Percentiles rank a stretch among this genome's conserved stretches.
Evolutionary conservation across 345 rosid genomes (phyloP).

Genomic region (Sisymbrium altissimum): DNA sequence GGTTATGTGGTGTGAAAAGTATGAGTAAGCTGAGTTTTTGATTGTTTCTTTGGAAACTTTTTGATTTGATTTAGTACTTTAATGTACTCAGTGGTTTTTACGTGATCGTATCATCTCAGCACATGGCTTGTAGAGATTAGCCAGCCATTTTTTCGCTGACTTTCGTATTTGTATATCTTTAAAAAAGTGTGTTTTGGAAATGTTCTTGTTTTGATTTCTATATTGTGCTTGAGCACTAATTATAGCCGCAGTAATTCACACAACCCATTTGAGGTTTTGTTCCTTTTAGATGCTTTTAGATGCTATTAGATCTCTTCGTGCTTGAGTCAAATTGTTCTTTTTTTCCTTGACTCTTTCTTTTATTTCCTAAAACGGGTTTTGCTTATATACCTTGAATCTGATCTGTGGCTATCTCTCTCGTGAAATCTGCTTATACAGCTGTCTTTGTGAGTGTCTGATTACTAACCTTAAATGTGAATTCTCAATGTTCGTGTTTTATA

Average conservation of each 20-base stretch:
- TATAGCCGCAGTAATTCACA: neutral
- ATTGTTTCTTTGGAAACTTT: slow-evolving; percentile 16
- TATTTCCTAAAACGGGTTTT: neutral
- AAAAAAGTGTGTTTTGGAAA: neutral
- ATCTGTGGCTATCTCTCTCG: neutral
- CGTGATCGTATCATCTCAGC: slow-evolving; percentile 18
- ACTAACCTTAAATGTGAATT: neutral
- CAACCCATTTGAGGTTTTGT: neutral
- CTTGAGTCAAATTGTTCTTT: slow-evolving; percentile 21
- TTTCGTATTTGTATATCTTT: slow-evolving; percentile 3
- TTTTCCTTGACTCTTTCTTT: slow-evolving; percentile 22
- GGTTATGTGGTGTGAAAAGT: neutral
- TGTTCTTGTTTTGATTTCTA: slow-evolving; percentile 15
- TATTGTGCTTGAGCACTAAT: slow-evolving; percentile 36
- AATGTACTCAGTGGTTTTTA: neutral
- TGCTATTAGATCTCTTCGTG: slow-evolving; percentile 19
- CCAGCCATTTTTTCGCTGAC: slow-evolving; percentile 21
- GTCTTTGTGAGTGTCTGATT: neutral
- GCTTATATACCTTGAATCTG: neutral
- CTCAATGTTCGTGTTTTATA: neutral
- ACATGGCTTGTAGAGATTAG: slow-evolving; percentile 31
- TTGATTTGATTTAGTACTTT: slow-evolving; percentile 20
- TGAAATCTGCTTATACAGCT: neutral
- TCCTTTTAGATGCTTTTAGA: slow-evolving; percentile 20
- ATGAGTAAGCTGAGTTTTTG: neutral